Percentiles rank a stretch among this genome's conserved stretches.
These are phyloP conservation scores for Beauveria scarabaeidicola DNA, from an alignment of 2,329 filamentous ascomycete species.

Conservation along the genomic window DNA sequence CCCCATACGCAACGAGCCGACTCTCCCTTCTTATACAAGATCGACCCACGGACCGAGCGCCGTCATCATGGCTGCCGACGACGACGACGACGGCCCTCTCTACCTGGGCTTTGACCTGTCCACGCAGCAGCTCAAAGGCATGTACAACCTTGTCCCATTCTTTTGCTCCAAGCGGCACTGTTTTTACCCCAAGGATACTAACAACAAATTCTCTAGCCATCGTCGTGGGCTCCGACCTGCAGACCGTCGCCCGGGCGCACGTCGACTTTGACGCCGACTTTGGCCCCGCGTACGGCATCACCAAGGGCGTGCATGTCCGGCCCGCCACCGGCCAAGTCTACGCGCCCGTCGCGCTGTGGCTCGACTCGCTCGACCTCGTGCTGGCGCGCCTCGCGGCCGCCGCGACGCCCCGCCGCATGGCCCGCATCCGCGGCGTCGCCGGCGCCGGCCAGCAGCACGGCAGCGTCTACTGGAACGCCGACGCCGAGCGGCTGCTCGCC, in stretches of 20 bases:
- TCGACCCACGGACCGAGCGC: not conserved
- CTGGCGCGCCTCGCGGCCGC: slow-evolving; percentile 62
- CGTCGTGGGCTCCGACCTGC: slow-evolving; percentile 73
- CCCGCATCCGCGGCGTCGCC: slow-evolving; percentile 69
- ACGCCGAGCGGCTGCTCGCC: slow-evolving; percentile 57
- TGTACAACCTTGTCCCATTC: slow-evolving; percentile 3
- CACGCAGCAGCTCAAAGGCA: slow-evolving; percentile 91
- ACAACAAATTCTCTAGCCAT: slow-evolving; percentile 53
- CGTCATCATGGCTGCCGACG: not conserved
- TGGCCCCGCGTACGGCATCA: slow-evolving; percentile 61
- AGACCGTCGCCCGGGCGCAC: slow-evolving; percentile 74
- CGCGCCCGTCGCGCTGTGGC: slow-evolving; percentile 87
- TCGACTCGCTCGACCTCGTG: slow-evolving; percentile 85
- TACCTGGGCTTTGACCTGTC: slow-evolving; percentile 94
- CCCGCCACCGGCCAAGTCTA: slow-evolving; percentile 80
- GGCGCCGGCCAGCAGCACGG: slow-evolving; percentile 97
- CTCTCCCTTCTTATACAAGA: fast-evolving
- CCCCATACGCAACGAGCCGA: too few species aligned
- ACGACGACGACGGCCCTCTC: slow-evolving; percentile 45
- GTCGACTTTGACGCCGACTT: slow-evolving; percentile 92
- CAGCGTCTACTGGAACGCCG: slow-evolving; percentile 81
- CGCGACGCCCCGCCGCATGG: slow-evolving; percentile 56
- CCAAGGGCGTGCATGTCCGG: slow-evolving; percentile 81
- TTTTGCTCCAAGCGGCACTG: not conserved
- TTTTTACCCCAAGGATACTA: not conserved